Evolutionary conservation across 179 eudicot genomes (phyloP).

Genomic region (Silene coronaria): DNA sequence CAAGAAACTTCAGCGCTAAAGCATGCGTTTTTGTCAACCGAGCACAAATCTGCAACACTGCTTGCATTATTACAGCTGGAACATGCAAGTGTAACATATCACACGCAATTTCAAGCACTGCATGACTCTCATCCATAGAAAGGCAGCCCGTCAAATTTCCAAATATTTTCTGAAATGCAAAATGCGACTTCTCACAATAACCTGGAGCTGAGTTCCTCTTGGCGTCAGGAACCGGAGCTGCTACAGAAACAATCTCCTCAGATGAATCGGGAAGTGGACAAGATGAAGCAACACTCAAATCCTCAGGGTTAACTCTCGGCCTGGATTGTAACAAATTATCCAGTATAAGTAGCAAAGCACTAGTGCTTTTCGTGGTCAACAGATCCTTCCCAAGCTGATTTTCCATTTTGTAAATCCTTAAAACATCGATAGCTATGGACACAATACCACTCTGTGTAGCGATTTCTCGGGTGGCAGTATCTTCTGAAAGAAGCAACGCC

Average conservation of each 20-base stretch:
- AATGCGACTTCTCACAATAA: conserved; percentile 34
- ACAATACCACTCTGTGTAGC: conserved; percentile 72
- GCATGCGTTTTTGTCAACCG: conserved; percentile 86
- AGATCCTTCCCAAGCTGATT: conserved; percentile 45
- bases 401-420: conserved; percentile 45
- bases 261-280: conserved; percentile 39
- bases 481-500: conserved; percentile 87
- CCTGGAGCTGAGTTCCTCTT: conserved; percentile 36
- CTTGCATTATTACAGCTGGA: conserved; percentile 89
- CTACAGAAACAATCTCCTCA: conserved; percentile 35
- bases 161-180: conserved; percentile 59
- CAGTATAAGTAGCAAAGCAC: conserved; percentile 81
- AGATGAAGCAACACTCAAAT: conserved; percentile 30
- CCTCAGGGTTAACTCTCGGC: conserved; percentile 53
- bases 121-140: conserved; percentile 69
- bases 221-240: conserved; percentile 34
- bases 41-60: conserved; percentile 83
- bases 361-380: conserved; percentile 54
- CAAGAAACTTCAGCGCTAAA: conserved; percentile 76
- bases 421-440: conserved; percentile 50
- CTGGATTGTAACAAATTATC: conserved; percentile 76
- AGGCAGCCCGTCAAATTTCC: conserved; percentile 86
- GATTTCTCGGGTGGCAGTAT: conserved; percentile 63
- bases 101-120: conserved; percentile 62
- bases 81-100: conserved; percentile 75